phyloP scores from a whole-genome alignment of 768 basidiomycete genomes.

The Postia placenta region DNA sequence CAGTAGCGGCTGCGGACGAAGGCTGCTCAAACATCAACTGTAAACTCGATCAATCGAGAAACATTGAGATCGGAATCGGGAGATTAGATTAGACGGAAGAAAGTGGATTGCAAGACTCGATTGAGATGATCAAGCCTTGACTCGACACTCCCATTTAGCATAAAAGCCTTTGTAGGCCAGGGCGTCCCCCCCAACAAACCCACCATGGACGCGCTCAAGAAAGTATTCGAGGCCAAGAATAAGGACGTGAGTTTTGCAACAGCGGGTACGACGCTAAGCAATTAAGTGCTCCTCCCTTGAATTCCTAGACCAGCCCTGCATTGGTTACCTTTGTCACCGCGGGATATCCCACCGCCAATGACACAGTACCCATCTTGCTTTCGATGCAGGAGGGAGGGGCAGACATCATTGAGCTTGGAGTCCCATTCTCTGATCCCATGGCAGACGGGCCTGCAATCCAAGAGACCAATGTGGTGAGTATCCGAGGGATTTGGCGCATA shows the following conservation, averaged over 20 bases:
- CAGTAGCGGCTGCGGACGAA: too few relatives aligned
- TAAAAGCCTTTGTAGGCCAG: neutral
- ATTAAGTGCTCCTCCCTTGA: slow-evolving; percentile 1
- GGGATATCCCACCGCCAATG: slow-evolving; percentile 74
- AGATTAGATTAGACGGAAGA: slow-evolving; percentile 15
- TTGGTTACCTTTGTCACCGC: slow-evolving; percentile 92
- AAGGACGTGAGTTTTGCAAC: slow-evolving; percentile 35
- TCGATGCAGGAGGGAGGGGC: slow-evolving; percentile 92
- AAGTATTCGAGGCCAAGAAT: slow-evolving; percentile 64
- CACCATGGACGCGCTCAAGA: slow-evolving; percentile 65
- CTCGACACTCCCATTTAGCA: neutral
- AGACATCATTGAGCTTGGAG: slow-evolving; percentile 92
- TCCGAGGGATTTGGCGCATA: too few relatives aligned
- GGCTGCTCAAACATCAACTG: neutral
- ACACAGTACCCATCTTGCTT: slow-evolving; percentile 83
- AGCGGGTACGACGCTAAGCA: too few relatives aligned
- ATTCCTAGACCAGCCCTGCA: slow-evolving; percentile 33
- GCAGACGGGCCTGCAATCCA: slow-evolving; percentile 95
- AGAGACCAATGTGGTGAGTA: slow-evolving; percentile 81
- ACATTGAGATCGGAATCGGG: slow-evolving; percentile 6
- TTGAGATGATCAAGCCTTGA: too few relatives aligned
- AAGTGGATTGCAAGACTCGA: too few relatives aligned
- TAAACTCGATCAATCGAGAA: too few relatives aligned
- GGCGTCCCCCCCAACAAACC: neutral
- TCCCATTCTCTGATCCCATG: slow-evolving; percentile 95